A percentile compares a stretch with the other conserved stretches of the same genome.
Evolutionary conservation across 2,329 filamentous ascomycete species (phyloP).

Genomic region (Metarhizium brunneum): DNA sequence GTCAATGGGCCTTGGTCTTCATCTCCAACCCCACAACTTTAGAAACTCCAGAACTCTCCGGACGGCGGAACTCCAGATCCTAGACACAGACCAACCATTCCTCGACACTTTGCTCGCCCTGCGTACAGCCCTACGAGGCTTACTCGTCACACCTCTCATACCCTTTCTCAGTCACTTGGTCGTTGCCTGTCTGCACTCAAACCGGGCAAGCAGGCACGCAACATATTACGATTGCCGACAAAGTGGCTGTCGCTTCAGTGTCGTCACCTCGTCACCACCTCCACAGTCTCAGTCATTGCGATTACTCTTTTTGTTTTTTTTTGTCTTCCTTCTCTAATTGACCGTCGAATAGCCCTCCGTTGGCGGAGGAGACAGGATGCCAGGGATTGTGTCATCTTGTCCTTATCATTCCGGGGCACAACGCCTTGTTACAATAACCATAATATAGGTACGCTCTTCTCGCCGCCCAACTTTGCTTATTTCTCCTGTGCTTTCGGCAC

Average conservation of each 20-base stretch:
- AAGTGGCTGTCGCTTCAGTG: neutral
- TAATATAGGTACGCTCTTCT: slow-evolving; percentile 1
- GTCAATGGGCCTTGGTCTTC: too few species aligned
- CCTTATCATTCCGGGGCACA: neutral
- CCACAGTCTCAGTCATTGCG: neutral
- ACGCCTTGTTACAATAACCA: neutral
- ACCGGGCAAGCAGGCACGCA: slow-evolving; percentile 3
- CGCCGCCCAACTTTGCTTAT: neutral
- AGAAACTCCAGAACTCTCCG: neutral
- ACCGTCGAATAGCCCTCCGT: neutral
- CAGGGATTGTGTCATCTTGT: slow-evolving; percentile 1
- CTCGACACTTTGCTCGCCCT: neutral
- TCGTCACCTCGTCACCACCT: neutral
- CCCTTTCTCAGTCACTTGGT: neutral
- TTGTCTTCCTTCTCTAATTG: neutral
- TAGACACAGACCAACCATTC: neutral
- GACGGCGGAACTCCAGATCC: neutral
- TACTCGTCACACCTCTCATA: slow-evolving; percentile 5
- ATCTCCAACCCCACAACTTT: neutral
- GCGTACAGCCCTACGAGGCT: slow-evolving; percentile 8
- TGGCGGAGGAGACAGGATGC: neutral
- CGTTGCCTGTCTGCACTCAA: neutral
- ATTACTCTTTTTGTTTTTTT: neutral
- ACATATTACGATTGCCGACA: slow-evolving; percentile 2
- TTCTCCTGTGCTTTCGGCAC: neutral